These are phyloP conservation scores for Kondoa subrosea DNA, from an alignment of 768 basidiomycete genomes.

Conservation along the genomic window DNA sequence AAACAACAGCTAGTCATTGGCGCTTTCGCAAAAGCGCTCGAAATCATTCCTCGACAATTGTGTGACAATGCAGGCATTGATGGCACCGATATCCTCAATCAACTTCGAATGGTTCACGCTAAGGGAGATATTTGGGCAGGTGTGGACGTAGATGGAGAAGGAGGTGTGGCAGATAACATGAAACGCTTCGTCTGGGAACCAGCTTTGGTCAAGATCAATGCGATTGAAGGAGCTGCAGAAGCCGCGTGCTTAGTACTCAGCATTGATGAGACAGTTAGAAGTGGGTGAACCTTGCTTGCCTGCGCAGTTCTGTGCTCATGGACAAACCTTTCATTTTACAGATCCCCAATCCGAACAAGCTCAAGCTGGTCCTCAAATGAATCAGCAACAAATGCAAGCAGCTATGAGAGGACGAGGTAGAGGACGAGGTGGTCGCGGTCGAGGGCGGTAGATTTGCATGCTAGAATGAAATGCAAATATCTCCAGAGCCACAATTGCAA, in stretches of 20 bases:
- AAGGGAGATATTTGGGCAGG: slow-evolving; percentile 72
- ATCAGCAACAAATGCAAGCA: not conserved
- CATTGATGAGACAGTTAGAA: slow-evolving; percentile 79
- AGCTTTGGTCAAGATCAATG: slow-evolving; percentile 82
- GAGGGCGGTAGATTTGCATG: slow-evolving; percentile 2
- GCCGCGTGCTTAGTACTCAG: slow-evolving; percentile 89
- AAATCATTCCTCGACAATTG: slow-evolving; percentile 94
- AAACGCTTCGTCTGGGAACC: slow-evolving; percentile 99
- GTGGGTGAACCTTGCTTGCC: not conserved
- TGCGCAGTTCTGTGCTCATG: not conserved
- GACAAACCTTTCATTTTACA: not conserved
- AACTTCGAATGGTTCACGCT: slow-evolving; percentile 89
- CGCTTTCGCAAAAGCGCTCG: slow-evolving; percentile 92
- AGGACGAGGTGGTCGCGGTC: not conserved
- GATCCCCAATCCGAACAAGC: slow-evolving; percentile 7
- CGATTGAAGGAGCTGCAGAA: slow-evolving; percentile 84
- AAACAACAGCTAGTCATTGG: slow-evolving; percentile 84
- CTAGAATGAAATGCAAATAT: not conserved
- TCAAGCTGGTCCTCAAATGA: not conserved
- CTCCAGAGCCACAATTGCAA: not conserved
- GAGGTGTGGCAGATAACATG: slow-evolving; percentile 83
- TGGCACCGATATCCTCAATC: slow-evolving; percentile 92
- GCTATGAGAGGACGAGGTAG: slow-evolving; percentile 1
- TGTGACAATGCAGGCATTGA: slow-evolving; percentile 97
- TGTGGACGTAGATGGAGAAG: slow-evolving; percentile 72